Evolutionary conservation across 495 filamentous ascomycete species (phyloP).

Genomic region (Tuber calosporum): DNA sequence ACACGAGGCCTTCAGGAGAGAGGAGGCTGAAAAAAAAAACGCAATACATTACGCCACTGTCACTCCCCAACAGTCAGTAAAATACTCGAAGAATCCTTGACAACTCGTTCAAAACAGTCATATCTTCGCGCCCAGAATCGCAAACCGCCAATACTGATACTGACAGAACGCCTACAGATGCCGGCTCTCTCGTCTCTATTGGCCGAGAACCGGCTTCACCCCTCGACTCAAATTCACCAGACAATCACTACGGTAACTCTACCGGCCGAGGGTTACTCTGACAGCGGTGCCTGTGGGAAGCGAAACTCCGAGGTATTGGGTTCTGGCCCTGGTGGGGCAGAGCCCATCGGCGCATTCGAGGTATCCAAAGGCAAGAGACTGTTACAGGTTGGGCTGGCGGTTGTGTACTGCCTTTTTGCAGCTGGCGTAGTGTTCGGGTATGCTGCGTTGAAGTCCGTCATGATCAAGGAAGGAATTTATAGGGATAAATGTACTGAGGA

Average conservation of each 20-base stretch:
- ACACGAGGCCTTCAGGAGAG: neutral
- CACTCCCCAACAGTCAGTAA: neutral
- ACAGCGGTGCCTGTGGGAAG: slow-evolving; percentile 9
- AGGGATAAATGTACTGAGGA: slow-evolving; percentile 54
- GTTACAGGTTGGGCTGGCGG: slow-evolving; percentile 57
- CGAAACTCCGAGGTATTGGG: slow-evolving; percentile 15
- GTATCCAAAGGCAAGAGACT: slow-evolving; percentile 59
- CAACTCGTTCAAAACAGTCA: neutral
- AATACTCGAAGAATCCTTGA: neutral
- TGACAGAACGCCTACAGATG: slow-evolving; percentile 6
- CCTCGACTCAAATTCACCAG: slow-evolving; percentile 34
- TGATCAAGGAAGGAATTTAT: slow-evolving; percentile 71
- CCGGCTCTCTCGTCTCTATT: slow-evolving; percentile 31
- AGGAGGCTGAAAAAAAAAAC: neutral
- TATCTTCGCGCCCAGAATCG: neutral
- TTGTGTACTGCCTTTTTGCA: slow-evolving; percentile 73
- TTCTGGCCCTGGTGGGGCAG: slow-evolving; percentile 32
- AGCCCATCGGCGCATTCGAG: slow-evolving; percentile 62
- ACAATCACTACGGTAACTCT: slow-evolving; percentile 9
- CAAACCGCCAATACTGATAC: neutral
- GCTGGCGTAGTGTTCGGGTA: slow-evolving; percentile 78
- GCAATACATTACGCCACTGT: neutral
- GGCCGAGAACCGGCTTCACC: slow-evolving; percentile 39
- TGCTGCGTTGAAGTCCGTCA: slow-evolving; percentile 73
- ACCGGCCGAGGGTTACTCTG: neutral